These are phyloP conservation scores for Dioscorea dumetorum DNA, from an alignment of 106 monocot species.

Conservation along the genomic window DNA sequence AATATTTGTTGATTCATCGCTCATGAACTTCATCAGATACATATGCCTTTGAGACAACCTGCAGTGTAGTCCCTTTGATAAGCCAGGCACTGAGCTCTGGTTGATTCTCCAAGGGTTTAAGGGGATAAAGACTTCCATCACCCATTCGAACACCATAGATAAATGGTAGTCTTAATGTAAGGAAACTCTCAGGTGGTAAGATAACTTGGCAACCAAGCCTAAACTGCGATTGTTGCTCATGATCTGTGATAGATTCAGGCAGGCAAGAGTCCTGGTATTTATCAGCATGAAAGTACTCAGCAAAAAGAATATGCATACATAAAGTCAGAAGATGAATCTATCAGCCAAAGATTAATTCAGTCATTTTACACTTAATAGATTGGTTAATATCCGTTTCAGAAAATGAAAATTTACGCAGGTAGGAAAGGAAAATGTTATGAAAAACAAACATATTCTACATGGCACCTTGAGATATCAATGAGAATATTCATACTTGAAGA, in stretches of 20 bases:
- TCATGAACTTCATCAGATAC: slow-evolving; percentile 15
- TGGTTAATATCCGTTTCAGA: too few relatives aligned
- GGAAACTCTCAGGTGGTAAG: slow-evolving; percentile 89
- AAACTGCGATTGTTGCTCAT: slow-evolving; percentile 51
- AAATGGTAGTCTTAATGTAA: slow-evolving; percentile 81
- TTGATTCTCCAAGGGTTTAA: slow-evolving; percentile 42
- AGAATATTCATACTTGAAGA: too few relatives aligned
- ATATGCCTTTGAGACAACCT: slow-evolving; percentile 55
- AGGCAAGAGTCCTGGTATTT: slow-evolving; percentile 57
- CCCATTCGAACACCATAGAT: slow-evolving; percentile 65
- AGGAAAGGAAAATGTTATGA: too few relatives aligned
- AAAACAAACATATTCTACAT: too few relatives aligned
- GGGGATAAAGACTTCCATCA: slow-evolving; percentile 59
- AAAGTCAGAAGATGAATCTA: too few relatives aligned
- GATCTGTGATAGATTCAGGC: slow-evolving; percentile 35
- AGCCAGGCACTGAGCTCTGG: slow-evolving; percentile 92
- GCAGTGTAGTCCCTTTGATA: slow-evolving; percentile 74
- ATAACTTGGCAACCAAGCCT: slow-evolving; percentile 60
- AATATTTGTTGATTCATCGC: not conserved
- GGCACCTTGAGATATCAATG: too few relatives aligned
- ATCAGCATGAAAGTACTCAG: too few relatives aligned
- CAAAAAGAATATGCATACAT: too few relatives aligned
- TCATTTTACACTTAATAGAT: too few relatives aligned
- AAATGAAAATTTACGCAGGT: too few relatives aligned
- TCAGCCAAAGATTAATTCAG: too few relatives aligned